Conservation (phyloP, 306 rosid genomes). For the Medicago truncatula region MtrunA17r5.0-ANR NC_053049.1:48922001-48922500, state of each 20-base stretch:
- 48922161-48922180: conserved; percentile 1
- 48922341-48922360: conserved; percentile 89
- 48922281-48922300: background rate
- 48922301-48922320: conserved; percentile 36
- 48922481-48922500: conserved; percentile 13
- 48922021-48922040: background rate
- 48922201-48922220: background rate
- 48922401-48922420: conserved; percentile 59
- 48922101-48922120: conserved; percentile 23
- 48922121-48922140: conserved; percentile 5
- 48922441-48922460: background rate
- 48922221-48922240: conserved; percentile 21
- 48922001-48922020: background rate
- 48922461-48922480: conserved; percentile 4
- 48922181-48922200: conserved; percentile 12
- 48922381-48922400: conserved; percentile 82
- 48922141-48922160: background rate
- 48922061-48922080: background rate
- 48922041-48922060: background rate
- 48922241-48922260: conserved; percentile 29
- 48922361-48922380: conserved; percentile 78
- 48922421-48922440: conserved; percentile 18
- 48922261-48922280: conserved; percentile 2
- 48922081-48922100: conserved; percentile 3
- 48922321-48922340: conserved; percentile 88